Evolutionary conservation across 257 asterid species (phyloP), one percentile per base, ranked within the genome.

Genomic region (Solanum paucissectum): DNA sequence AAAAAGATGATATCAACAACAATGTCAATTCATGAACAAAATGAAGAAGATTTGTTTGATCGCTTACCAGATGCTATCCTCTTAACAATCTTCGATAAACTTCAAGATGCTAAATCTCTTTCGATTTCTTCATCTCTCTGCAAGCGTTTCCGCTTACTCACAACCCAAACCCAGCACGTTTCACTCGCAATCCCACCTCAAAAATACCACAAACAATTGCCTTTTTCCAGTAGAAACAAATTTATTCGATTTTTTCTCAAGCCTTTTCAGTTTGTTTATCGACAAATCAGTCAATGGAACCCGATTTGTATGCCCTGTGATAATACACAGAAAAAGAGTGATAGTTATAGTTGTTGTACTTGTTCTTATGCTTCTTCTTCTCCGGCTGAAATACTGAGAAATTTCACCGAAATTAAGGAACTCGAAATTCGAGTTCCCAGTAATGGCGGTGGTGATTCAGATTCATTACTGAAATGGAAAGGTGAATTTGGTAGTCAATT

Each of bases 401-500:
- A 89, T 8, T 95, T 95, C 34, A 89, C 34, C 0, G 94, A 89
- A 68, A 83, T 95, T 14, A 93, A 91, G n/a, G 52, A 52, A 6
- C 90, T 94, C 1, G 95, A 92, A 23, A 90, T 94, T 72, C 49
- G 89, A 23, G 86, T 94, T 18, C 96, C 95, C n/a, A 18, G 64
- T 6, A 3, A 18, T 46, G 7, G 20, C 20, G 58, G 58, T 13
- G 58, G 64, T 16, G 64, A 18, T 55, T 18, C n/a, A 13, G 86
- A 64, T 12, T 21, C 74, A 1, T 91, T 92, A 8, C 86, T 95
- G 89, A 93, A 88, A 87, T 95, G 98, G 98, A 93, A 90, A 55
- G 98, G 95, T 3, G 96, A 94, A 6, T 95, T 93, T 72, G 98
- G 98, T 58, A 89, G 90, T 14, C 95, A 95, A 13, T 90, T 95